These are phyloP conservation scores for Dalbergia oliveri DNA, from an alignment of 306 rosid species.

Conservation along the genomic window DNA sequence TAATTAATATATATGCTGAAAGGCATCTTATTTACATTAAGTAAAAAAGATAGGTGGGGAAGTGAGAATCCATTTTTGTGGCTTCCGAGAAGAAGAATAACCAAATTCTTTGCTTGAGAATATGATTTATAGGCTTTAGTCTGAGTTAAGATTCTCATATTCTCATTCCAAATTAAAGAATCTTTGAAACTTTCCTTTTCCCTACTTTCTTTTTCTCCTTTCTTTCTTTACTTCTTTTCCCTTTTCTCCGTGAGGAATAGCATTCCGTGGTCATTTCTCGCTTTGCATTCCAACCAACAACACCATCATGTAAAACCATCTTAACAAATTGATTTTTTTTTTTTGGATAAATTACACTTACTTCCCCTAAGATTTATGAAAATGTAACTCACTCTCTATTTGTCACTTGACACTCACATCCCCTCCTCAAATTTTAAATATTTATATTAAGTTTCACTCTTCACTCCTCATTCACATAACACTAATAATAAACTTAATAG, in stretches of 20 bases:
- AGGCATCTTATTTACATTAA: conserved; percentile 54
- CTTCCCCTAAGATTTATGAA: too few species aligned
- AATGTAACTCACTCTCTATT: too few species aligned
- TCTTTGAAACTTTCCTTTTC: conserved; percentile 53
- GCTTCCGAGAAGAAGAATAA: conserved; percentile 74
- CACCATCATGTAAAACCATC: conserved; percentile 49
- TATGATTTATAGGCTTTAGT: conserved; percentile 71
- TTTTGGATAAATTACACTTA: too few species aligned
- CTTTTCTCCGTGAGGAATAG: conserved; percentile 69
- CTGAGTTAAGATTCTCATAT: conserved; percentile 79
- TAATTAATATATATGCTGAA: conserved; percentile 15
- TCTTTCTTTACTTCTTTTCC: background rate
- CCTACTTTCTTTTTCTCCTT: conserved; percentile 30
- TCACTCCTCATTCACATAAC: too few species aligned
- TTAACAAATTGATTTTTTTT: background rate
- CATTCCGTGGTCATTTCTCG: conserved; percentile 99
- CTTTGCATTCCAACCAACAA: conserved; percentile 71
- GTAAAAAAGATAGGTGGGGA: conserved; percentile 63
- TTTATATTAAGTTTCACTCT: too few species aligned
- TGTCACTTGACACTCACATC: too few species aligned
- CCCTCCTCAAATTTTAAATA: too few species aligned
- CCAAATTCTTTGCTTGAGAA: conserved; percentile 87
- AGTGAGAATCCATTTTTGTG: conserved; percentile 96
- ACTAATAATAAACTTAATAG: too few species aligned
- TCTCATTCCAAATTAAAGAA: conserved; percentile 70